Base-by-base conservation (phyloP, 1,284 basidiomycete species). In the Ustilago trichophora region DNA sequence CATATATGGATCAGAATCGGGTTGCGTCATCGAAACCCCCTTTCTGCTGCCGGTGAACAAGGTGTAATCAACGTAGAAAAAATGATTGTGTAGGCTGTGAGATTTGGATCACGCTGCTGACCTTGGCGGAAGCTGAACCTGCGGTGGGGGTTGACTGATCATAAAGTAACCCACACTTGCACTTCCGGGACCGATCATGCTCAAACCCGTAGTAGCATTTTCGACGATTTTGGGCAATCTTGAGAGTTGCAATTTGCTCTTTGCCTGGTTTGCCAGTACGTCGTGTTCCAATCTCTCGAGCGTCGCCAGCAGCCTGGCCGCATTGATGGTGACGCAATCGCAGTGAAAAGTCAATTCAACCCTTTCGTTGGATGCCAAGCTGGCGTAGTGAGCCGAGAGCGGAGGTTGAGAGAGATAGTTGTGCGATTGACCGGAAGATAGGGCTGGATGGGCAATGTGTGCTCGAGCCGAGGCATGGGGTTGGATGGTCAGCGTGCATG, bases 261-360 rank as follows among this genome's bases (percentile, higher is more conserved):
- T 55, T 11, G 55, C 55, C 29, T 64, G 47, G 13, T 51, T 49
- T 0, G 56, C 57, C 38, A 70, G 29, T 3, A 74, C 57, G 13
- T 73, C 73, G 19, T 49, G 37, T 35, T 75, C 74, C 2, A 76
- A 16, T 9, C 63, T 48, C 31, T 75, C 69, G 21, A 75, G 29
- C 1, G 56, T 62, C 0, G 62, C 47, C 6, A 73, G 31, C 16
- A 76, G 37, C 4, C 74, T 22, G 0, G 59, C 72, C 0, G 74
- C 65, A 18, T 71, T 70, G 58, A 76, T 62, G 4, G 33, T 38
- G 16, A 76, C 25, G 34, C 48, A 29, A 35, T 59, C 38, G 35
- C 62, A 72, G 34, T 76, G 72, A 40, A 75, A 76, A 0, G 62
- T 75, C 8, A 76, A 38, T 25, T 74, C 66, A 6, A 72, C 60